Percentiles rank a stretch among this genome's conserved stretches.
These are phyloP conservation scores for Cyclotella kingstonii DNA, from an alignment of 108 stramenopile genomes.

Conservation along the genomic window DNA sequence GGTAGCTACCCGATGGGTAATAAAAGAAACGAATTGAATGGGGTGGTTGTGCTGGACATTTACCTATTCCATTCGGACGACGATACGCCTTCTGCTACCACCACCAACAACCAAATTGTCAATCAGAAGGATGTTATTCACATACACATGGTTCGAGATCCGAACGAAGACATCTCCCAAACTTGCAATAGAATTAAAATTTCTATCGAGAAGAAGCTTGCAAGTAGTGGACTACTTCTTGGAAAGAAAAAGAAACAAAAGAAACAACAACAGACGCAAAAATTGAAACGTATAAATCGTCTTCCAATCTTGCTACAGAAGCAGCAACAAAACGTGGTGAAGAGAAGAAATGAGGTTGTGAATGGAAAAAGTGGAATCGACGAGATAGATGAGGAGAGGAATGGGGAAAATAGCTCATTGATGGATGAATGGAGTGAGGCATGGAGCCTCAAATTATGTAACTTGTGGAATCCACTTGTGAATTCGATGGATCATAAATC, in stretches of 20 bases:
- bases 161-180: slow-evolving; percentile 16
- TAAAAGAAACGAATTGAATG: not conserved
- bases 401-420: not conserved
- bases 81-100: not conserved
- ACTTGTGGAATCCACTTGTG: too few species aligned
- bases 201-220: slow-evolving; percentile 34
- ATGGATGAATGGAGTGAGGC: not conserved
- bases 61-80: slow-evolving; percentile 3
- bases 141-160: slow-evolving; percentile 38
- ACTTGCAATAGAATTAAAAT: slow-evolving; percentile 29
- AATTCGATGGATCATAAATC: too few species aligned
- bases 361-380: not conserved
- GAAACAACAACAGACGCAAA: slow-evolving; percentile 4
- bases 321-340: not conserved
- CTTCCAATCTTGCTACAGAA: not conserved
- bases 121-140: not conserved
- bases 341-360: not conserved
- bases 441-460: too few species aligned
- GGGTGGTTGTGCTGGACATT: slow-evolving; percentile 13
- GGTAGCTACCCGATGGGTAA: too few species aligned
- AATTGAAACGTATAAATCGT: not conserved
- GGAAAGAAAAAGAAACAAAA: not conserved
- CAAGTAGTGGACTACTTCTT: not conserved
- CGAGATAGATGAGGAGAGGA: not conserved
- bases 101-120: not conserved